Evolutionary conservation across 2,329 filamentous ascomycete species (phyloP).

Genomic region (Epichloe scottii): DNA sequence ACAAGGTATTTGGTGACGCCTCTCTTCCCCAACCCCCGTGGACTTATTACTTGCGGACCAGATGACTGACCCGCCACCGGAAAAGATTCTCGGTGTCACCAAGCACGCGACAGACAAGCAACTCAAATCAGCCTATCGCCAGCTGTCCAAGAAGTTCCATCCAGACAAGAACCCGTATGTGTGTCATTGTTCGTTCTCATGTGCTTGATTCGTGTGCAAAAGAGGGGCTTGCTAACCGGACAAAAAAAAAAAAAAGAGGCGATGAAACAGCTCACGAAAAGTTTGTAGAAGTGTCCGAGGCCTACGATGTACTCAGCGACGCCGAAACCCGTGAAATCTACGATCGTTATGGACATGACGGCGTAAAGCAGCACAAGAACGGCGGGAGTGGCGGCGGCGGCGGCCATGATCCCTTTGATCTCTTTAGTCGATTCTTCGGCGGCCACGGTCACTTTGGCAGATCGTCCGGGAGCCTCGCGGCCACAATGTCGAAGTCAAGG

Average conservation of each 20-base stretch:
- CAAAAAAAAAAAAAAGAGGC: constrained; percentile 37
- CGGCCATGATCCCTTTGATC: constrained; percentile 81
- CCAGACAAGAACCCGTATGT: constrained; percentile 95
- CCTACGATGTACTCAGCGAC: constrained; percentile 83
- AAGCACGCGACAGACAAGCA: constrained; percentile 72
- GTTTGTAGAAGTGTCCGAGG: constrained; percentile 88
- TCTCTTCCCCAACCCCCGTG: too few relatives aligned
- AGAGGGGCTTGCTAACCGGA: not conserved
- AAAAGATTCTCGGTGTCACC: constrained; percentile 64
- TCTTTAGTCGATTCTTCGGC: constrained; percentile 95
- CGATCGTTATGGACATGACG: constrained; percentile 88
- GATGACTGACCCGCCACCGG: not conserved
- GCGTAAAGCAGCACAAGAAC: constrained; percentile 70
- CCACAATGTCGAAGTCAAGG: constrained; percentile 77
- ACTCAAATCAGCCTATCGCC: constrained; percentile 87
- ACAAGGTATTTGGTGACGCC: constrained; percentile 45
- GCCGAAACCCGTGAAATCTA: constrained; percentile 75
- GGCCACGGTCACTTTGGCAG: constrained; percentile 74
- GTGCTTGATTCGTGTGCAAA: not conserved
- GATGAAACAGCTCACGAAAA: constrained; percentile 73
- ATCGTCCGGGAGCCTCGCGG: constrained; percentile 62
- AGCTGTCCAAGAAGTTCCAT: constrained; percentile 88
- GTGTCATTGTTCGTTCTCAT: not conserved
- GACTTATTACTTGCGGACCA: not conserved
- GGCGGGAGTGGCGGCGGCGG: constrained; percentile 36